Evolutionary conservation across 441 rosid genomes (phyloP), one percentile per base, ranked within the genome.

Genomic region (Adansonia gregorii): DNA sequence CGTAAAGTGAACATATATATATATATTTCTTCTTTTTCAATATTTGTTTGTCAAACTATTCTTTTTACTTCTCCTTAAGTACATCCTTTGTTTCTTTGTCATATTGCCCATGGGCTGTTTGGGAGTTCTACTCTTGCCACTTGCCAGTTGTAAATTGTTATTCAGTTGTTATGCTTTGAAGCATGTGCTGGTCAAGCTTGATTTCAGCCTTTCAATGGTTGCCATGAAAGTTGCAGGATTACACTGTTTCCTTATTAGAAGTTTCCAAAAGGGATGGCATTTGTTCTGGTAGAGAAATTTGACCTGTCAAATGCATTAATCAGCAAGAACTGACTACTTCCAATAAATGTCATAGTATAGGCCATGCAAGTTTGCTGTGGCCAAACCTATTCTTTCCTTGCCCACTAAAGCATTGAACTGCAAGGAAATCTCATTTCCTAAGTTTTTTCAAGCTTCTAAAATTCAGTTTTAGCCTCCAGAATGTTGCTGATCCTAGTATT

Each of bases 31-130:
- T 71, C 35, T 2, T 63, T 59, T 20, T 11, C 51, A 24, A 3
- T 59, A 19, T 14, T 76, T 24, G 59, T 24, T 69, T 20, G 8
- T 71, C 70, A 70, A 49, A 73, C 20, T 54, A 51, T 72, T 65
- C 43, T 61, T 55, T 35, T 67, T 65, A 63, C 78, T 63, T 63
- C 60, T 61, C 73, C 31, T 76, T 39, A 20, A 72, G 6, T 60
- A 49, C 74, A 12, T 72, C 15, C 20, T 70, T 68, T 19, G 54
- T 52, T 56, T 27, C 59, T 14, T 72, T 41, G 41, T 19, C 19
- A 39, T 56, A 19, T 58, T 11, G 17, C 3, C 19, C 67, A 46
- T 12, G 31, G 75, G 48, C 10, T 41, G 10, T 43, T 54, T 0
- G 6, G 4, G 59, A 51, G 74, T 74, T 48, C 27, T 67, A 67